Base-by-base conservation (phyloP, 106 monocot genomes). In the Phalaenopsis aphrodite region DNA sequence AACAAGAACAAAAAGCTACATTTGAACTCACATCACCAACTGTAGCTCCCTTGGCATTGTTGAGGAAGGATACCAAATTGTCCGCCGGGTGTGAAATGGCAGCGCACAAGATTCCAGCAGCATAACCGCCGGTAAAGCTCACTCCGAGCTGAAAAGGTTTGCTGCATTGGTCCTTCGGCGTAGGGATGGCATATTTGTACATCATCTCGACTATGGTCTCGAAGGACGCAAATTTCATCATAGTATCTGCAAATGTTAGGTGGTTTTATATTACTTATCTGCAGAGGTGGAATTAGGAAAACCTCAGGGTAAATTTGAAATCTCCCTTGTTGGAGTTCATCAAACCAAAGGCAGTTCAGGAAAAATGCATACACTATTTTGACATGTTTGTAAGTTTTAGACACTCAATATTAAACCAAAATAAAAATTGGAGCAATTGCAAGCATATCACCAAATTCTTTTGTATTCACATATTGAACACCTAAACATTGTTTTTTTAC, bases 161-260 rank as follows among this genome's bases (percentile, higher is more conserved):
- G 88, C 94, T 94, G 84, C 94, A 94, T 68, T 91, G 57, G 12
- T 91, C 86, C 78, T 94, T 94, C 45, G 93, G 93, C 12, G 79
- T 87, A 47, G 91, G 91, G 52, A 94, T 84, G 49, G 81, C 87
- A 78, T 94, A 77, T 78, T 87, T 94, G 83, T 94, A 94, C 58
- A 86, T 80, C 80, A 89, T 77, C 83, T 94, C 91, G 12, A 94
- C 94, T 55, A 91, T 89, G n/a, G 80, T 89, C 82, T 94, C 94
- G 81, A 94, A 94, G 39, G 86, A 86, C 41, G 94, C 91, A 76
- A 94, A 94, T 52, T 94, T 94, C 94, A 94, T 88, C 94, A 94
- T 94, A 3, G 89, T 94, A 76, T 94, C 94, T 94, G 82, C 56
- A 82, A 45, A 75, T 75, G 10, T 43, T 14, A 45, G 64, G 64